Evolutionary conservation across 306 rosid genomes (phyloP).

Genomic region (Herpetospermum pedunculosum): DNA sequence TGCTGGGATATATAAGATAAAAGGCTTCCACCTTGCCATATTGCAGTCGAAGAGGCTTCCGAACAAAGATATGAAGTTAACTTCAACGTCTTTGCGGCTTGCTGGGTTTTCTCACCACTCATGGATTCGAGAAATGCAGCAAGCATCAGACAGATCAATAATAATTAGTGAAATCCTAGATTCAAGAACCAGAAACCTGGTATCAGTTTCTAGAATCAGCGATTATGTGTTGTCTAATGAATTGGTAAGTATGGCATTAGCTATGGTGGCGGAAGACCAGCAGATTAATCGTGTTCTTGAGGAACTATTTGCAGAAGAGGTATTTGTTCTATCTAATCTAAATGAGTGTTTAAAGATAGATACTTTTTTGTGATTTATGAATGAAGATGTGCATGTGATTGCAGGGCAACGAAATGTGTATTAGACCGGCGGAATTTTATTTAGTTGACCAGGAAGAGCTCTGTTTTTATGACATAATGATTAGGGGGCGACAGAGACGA

Average conservation of each 20-base stretch:
- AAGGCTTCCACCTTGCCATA: not conserved
- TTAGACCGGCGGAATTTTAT: constrained; percentile 87
- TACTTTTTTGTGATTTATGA: not conserved
- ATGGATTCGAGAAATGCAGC: constrained; percentile 96
- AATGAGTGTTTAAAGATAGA: not conserved
- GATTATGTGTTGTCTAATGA: constrained; percentile 93
- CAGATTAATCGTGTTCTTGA: constrained; percentile 96
- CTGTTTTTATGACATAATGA: constrained; percentile 74
- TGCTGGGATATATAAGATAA: not conserved
- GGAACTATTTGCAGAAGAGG: constrained; percentile 96
- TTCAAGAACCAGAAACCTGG: constrained; percentile 95
- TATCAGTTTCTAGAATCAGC: constrained; percentile 94
- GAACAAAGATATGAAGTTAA: constrained; percentile 50
- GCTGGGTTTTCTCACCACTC: constrained; percentile 90
- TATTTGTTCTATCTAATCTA: constrained; percentile 6
- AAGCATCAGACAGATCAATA: constrained; percentile 86
- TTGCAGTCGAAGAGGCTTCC: constrained; percentile 89
- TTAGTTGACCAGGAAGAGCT: constrained; percentile 85
- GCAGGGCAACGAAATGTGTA: constrained; percentile 94
- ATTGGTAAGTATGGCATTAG: constrained; percentile 95
- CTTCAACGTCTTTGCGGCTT: constrained; percentile 44
- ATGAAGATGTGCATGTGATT: constrained; percentile 5
- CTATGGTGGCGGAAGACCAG: constrained; percentile 99
- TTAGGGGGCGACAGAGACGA: constrained; percentile 67
- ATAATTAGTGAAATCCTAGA: constrained; percentile 94